Conservation (phyloP, 1,284 basidiomycete species). For the Rhodotorula sp. region DNA sequence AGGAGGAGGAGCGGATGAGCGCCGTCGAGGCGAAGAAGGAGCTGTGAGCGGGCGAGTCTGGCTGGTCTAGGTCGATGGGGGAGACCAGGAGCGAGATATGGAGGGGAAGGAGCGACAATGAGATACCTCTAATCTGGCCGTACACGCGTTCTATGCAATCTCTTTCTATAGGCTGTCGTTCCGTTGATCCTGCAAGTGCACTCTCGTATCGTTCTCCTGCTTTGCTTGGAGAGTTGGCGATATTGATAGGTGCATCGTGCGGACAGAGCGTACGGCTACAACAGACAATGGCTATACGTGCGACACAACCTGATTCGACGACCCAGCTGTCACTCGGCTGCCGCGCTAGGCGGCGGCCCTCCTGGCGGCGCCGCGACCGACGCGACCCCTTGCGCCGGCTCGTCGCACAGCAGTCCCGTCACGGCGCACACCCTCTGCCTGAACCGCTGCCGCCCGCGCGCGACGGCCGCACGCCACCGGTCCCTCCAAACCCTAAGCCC, state of each 20-base stretch:
- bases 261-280: background rate
- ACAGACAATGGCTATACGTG: background rate
- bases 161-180: too few species aligned
- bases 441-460: slow-evolving; percentile 12
- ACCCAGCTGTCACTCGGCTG: background rate
- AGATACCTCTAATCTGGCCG: background rate
- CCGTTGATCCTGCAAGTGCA: too few species aligned
- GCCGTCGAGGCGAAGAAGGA: slow-evolving; percentile 13
- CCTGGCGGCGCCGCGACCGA: background rate
- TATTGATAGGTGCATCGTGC: too few species aligned
- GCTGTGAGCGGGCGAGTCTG: background rate
- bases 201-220: too few species aligned
- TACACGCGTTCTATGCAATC: too few species aligned
- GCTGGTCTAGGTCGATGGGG: background rate
- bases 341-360: background rate
- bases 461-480: slow-evolving; percentile 26
- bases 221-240: too few species aligned
- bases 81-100: background rate
- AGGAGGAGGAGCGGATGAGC: slow-evolving; percentile 26
- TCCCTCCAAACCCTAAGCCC: slow-evolving; percentile 27
- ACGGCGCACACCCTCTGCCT: slow-evolving; percentile 29
- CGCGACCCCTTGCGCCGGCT: slow-evolving; percentile 4
- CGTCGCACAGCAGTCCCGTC: slow-evolving; percentile 36
- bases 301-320: too few species aligned
- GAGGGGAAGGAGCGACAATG: background rate